Percentiles rank a stretch among this genome's conserved stretches.
These are phyloP conservation scores for Neurospora africana DNA, from an alignment of 495 filamentous ascomycete genomes.

Conservation along the genomic window DNA sequence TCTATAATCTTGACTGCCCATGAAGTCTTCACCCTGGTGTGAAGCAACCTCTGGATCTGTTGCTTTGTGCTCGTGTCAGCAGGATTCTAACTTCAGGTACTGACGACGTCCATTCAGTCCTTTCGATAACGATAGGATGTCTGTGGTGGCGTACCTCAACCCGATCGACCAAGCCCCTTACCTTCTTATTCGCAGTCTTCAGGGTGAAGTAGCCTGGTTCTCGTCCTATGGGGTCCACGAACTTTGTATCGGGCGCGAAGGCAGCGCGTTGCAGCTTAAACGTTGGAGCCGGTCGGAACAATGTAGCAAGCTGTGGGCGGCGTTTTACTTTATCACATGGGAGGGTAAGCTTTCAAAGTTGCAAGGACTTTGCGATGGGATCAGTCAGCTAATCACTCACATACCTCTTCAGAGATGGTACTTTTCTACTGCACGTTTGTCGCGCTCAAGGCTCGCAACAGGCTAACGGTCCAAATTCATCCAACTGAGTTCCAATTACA, in stretches of 20 bases:
- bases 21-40: background rate
- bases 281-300: slow-evolving; percentile 35
- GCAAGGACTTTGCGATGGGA: background rate
- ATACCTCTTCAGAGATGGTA: slow-evolving; percentile 47
- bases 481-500: slow-evolving; percentile 51
- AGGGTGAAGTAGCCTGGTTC: slow-evolving; percentile 33
- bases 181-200: slow-evolving; percentile 29
- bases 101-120: slow-evolving; percentile 17
- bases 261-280: slow-evolving; percentile 36
- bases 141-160: slow-evolving; percentile 37
- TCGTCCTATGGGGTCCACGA: slow-evolving; percentile 38
- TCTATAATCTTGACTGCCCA: background rate
- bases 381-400: background rate
- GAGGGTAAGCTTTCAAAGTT: slow-evolving; percentile 31
- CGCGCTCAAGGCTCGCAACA: slow-evolving; percentile 62
- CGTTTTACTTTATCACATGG: slow-evolving; percentile 44
- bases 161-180: slow-evolving; percentile 30
- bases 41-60: background rate
- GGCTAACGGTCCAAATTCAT: slow-evolving; percentile 35
- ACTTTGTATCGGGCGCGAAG: slow-evolving; percentile 37
- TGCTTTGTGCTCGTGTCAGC: background rate
- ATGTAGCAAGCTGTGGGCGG: slow-evolving; percentile 39
- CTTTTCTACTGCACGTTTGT: slow-evolving; percentile 70
- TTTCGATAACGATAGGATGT: slow-evolving; percentile 42
- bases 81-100: background rate